Base-by-base conservation (phyloP, 768 basidiomycete species). In the Pisolithus marmoratus region DNA sequence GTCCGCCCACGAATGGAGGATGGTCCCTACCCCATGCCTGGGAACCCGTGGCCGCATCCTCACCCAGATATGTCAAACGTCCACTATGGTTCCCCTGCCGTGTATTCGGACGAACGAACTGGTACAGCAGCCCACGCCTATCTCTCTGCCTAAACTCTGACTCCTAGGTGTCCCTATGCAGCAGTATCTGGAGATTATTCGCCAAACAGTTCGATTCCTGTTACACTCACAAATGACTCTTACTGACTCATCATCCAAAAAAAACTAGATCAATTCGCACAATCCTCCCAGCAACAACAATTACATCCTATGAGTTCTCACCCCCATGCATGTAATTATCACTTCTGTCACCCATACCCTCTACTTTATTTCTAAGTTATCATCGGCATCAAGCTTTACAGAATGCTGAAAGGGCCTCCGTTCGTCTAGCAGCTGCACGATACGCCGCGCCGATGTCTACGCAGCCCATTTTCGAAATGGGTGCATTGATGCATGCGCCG, bases 61-160 rank as follows among this genome's bases (percentile, higher is more conserved):
- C 70, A 65, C 15, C 58, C 68, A 37, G 68, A 71, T 44, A 60
- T 67, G 14, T 49, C 71, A 1, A 58, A 53, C 48, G 65, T 70
- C 57, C 52, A 69, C n/a, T 82, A 80, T 58, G 71, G 67, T 38
- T 62, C 74, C n/a, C 68, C 75, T 49, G 69, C 70, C 46, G 62
- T 79, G 63, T 82, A 78, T 64, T 75, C 81, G 50, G 81, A 79
- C 58, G 81, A 83, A 59, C 77, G 81, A 54, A 74, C 78, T 49
- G 74, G 83, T 82, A 60, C 61, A 76, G 45, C 46, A 19, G 45
- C 49, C 46, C 50, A 48, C 46, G 52, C 51, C 50, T 46, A 42
- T 46, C 50, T 38, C 54, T 48, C 44, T 41, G 50, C 34, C 53
- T 48, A 48, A 57, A 43, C 46, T 56, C 58, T 54, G 55, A 53